A percentile compares a stretch with the other conserved stretches of the same genome.
phyloP scores from a whole-genome alignment of 345 rosid species.

The Populus pruinosa region DNA sequence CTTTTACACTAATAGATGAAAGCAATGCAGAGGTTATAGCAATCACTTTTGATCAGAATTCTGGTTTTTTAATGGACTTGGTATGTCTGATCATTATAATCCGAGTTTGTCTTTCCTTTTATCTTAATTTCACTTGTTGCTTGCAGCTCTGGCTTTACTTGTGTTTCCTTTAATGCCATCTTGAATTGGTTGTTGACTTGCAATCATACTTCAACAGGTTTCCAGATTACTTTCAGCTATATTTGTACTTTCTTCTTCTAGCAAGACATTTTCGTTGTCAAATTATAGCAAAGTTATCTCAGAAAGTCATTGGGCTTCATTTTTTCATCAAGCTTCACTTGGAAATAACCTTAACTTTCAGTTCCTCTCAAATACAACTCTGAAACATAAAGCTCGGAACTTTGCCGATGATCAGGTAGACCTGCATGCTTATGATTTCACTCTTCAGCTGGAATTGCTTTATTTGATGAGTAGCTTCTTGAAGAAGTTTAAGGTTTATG shows the following conservation, averaged over 20 bases:
- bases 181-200: not conserved
- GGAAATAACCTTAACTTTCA: slow-evolving; percentile 66
- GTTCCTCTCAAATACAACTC: slow-evolving; percentile 46
- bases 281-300: slow-evolving; percentile 50
- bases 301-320: slow-evolving; percentile 86
- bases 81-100: not conserved
- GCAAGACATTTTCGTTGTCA: slow-evolving; percentile 37
- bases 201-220: slow-evolving; percentile 43
- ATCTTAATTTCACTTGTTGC: not conserved
- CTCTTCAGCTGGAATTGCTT: not conserved
- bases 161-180: not conserved
- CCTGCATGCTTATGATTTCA: not conserved
- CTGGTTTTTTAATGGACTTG: not conserved
- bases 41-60: not conserved
- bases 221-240: slow-evolving; percentile 68
- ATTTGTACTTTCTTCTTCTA: slow-evolving; percentile 58
- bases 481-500: not conserved
- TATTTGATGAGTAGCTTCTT: not conserved
- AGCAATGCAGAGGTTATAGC: not conserved
- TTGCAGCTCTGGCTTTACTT: not conserved
- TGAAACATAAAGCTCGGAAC: slow-evolving; percentile 29
- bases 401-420: slow-evolving; percentile 45
- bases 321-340: slow-evolving; percentile 93
- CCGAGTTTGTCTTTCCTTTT: not conserved
- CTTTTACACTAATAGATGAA: not conserved